Evolutionary conservation across 2,329 filamentous ascomycete species (phyloP).

Genomic region (Cercospora sojina): DNA sequence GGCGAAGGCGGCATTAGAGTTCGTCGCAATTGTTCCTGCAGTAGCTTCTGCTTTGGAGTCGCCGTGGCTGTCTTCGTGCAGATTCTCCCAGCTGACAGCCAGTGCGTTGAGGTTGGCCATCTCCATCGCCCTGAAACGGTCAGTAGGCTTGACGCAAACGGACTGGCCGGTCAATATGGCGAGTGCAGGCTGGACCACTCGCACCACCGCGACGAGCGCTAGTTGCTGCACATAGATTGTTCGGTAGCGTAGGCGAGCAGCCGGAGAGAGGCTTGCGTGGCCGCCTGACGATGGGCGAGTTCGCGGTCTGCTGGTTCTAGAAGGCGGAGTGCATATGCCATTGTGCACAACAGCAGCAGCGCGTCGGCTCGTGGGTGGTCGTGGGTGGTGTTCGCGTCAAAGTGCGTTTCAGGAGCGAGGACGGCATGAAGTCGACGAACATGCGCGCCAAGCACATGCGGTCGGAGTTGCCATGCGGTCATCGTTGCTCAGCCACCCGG

Average conservation of each 20-base stretch:
- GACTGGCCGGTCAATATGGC: not conserved
- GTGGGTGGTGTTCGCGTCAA: not conserved
- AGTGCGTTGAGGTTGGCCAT: not conserved
- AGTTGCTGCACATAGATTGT: conserved; percentile 2
- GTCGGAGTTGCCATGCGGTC: not conserved
- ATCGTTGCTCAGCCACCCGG: not conserved
- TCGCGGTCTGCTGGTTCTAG: not conserved
- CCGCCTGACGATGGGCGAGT: not conserved
- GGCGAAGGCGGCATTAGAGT: not conserved
- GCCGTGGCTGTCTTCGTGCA: not conserved
- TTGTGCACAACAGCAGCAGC: not conserved
- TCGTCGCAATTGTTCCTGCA: not conserved
- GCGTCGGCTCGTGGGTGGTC: not conserved
- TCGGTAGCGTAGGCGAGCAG: not conserved
- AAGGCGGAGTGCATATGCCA: not conserved
- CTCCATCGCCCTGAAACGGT: not conserved
- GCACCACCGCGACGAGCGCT: not conserved
- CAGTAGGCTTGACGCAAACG: not conserved
- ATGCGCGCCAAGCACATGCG: not conserved
- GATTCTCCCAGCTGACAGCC: not conserved
- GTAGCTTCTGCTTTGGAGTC: not conserved
- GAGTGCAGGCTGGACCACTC: not conserved
- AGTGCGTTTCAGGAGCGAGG: not conserved
- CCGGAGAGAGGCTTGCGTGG: not conserved
- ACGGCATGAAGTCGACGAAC: not conserved